Conservation (phyloP, 1,284 basidiomycete species). For the Ceratobasidium sp. region DNA sequence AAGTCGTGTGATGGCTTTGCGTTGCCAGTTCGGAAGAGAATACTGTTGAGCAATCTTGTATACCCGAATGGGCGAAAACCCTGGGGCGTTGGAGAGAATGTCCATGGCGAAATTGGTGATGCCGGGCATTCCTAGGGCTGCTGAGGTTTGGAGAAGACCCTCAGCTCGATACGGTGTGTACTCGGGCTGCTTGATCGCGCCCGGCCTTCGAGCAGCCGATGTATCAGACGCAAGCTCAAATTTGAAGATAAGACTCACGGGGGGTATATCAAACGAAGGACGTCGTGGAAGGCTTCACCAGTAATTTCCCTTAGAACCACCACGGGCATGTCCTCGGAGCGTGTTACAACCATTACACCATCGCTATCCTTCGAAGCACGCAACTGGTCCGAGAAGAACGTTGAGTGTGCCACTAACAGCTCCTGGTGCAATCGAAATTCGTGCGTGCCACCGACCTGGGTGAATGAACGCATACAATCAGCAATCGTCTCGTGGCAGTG, state of each 20-base stretch:
- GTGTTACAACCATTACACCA: neutral
- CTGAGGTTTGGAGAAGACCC: neutral
- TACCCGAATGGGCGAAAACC: neutral
- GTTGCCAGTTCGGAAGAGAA: neutral
- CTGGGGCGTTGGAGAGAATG: neutral
- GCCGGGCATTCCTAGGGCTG: slow-evolving; percentile 8
- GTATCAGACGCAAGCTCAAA: neutral
- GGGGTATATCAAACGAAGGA: slow-evolving; percentile 2
- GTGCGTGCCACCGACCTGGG: slow-evolving; percentile 12
- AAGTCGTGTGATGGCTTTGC: slow-evolving; percentile 3
- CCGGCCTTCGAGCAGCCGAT: neutral
- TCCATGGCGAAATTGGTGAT: slow-evolving; percentile 19
- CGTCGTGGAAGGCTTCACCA: slow-evolving; percentile 6
- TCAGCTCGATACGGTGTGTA: neutral
- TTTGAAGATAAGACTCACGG: slow-evolving; percentile 1
- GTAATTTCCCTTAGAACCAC: slow-evolving; percentile 16
- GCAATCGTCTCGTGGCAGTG: neutral
- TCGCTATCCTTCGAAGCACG: slow-evolving; percentile 7
- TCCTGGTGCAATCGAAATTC: slow-evolving; percentile 24
- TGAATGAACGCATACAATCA: neutral
- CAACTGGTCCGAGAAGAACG: slow-evolving; percentile 21
- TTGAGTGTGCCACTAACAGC: slow-evolving; percentile 6
- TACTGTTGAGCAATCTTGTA: neutral
- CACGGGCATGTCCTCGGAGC: slow-evolving; percentile 25
- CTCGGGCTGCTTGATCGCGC: neutral